Base-by-base conservation (phyloP, 2,329 filamentous ascomycete species). In the Xylaria digitata region DNA sequence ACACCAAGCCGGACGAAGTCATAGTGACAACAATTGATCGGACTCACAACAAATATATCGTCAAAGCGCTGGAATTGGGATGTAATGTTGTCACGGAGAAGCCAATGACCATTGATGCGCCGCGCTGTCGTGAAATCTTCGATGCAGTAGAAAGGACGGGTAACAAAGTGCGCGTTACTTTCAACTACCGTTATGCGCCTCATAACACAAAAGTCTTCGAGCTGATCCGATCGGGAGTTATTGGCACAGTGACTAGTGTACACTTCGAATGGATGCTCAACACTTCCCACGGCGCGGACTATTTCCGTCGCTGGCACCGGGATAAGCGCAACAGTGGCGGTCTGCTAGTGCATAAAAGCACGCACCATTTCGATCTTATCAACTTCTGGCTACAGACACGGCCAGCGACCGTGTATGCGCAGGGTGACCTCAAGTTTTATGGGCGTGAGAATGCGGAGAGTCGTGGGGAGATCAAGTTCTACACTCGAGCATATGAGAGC, bases 241-340 rank as follows among this genome's bases (percentile, higher is more conserved):
- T 90, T 64, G 87, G 87, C 0, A 79, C 78, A 9, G 84, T 89
- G 2, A 84, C 84, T 2, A 85, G 83, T 7, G 84, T 89, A 23
- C 87, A 89, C 72, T 88, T 89, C 63, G 87, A 89, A 76, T 89
- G 87, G 87, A 82, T 88, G 78, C 83, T 89, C 53, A 86, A 89
- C 75, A 88, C 86, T 6, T 83, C 83, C 17, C 87, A 89, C 72
- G 87, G 87, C 17, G 86, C 87, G 1, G 87, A 89, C 74, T 89
- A 87, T 77, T 88, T 89, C 76, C 84, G 87, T 2, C 86, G 87
- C 9, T 89, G 87, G 87, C 87, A 89, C 72, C 83, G 87, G 13
- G 85, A 89, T 74, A 86, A 86, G 78, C 80, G 81, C 30, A 89
- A 89, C 76, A 85, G 83, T 63, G 87, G 87, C 13, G 86, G 86